Conservation (phyloP, 108 stramenopile genomes). For the Cyclotella sp. region DNA sequence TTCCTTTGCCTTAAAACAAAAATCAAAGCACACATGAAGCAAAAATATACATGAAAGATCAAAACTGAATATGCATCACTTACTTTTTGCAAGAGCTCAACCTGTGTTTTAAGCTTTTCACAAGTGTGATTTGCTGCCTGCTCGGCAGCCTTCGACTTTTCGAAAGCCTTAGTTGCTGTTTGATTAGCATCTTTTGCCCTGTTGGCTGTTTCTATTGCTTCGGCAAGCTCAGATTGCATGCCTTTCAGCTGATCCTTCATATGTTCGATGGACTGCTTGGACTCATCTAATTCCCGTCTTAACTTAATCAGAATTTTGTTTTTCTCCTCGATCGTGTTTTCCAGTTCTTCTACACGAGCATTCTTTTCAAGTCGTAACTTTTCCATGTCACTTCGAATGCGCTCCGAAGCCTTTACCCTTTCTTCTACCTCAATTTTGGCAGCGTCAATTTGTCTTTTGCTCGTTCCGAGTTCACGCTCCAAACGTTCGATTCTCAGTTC, state of each 20-base stretch:
- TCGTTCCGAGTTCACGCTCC: slow-evolving; percentile 39
- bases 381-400: slow-evolving; percentile 35
- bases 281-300: slow-evolving; percentile 30
- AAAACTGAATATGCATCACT: not conserved
- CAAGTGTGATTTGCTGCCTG: slow-evolving; percentile 24
- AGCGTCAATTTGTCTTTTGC: slow-evolving; percentile 40
- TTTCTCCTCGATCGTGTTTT: slow-evolving; percentile 30
- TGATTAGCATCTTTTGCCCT: slow-evolving; percentile 21
- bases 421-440: slow-evolving; percentile 27
- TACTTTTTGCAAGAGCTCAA: slow-evolving; percentile 31
- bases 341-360: slow-evolving; percentile 39
- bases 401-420: slow-evolving; percentile 44
- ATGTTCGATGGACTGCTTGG: slow-evolving; percentile 17
- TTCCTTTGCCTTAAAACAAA: slow-evolving; percentile 18
- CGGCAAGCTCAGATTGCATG: slow-evolving; percentile 24
- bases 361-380: slow-evolving; percentile 25
- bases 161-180: slow-evolving; percentile 11
- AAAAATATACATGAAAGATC: not conserved
- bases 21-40: not conserved
- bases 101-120: slow-evolving; percentile 44
- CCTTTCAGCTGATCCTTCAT: slow-evolving; percentile 22
- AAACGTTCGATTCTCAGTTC: slow-evolving; percentile 30
- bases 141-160: slow-evolving; percentile 29
- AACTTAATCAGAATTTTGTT: slow-evolving; percentile 22
- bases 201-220: slow-evolving; percentile 24